Percentiles rank a stretch among this genome's conserved stretches.
phyloP scores from a whole-genome alignment of 2,329 filamentous ascomycete species.

The Xylaria sp. region DNA sequence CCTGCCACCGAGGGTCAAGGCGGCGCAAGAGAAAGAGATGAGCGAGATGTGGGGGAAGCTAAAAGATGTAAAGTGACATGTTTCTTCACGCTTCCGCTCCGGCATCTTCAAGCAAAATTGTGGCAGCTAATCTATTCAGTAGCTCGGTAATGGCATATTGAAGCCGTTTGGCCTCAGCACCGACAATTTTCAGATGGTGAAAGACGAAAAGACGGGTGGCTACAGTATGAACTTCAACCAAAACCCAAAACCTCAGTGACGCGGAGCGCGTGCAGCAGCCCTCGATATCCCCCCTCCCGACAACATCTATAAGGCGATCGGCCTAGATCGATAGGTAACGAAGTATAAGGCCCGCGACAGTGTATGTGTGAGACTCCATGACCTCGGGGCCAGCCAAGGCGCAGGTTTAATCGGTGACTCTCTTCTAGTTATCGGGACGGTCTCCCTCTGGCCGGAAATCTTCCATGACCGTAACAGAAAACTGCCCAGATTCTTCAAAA shows the following conservation, averaged over 20 bases:
- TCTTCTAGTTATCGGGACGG: background rate
- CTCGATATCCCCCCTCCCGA: background rate
- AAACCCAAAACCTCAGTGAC: conserved; percentile 38
- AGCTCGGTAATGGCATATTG: conserved; percentile 89
- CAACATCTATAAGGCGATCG: background rate
- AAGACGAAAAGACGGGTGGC: conserved; percentile 88
- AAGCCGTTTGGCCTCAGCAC: conserved; percentile 95
- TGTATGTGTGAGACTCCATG: background rate
- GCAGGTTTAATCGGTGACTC: background rate
- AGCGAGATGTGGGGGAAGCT: conserved; percentile 98
- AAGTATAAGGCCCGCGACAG: background rate
- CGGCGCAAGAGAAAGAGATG: conserved; percentile 87
- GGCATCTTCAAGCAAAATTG: background rate
- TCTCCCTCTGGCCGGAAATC: background rate
- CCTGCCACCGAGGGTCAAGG: conserved; percentile 76
- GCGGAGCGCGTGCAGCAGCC: background rate
- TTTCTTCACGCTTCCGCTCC: background rate
- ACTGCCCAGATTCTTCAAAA: background rate
- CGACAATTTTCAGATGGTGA: conserved; percentile 92
- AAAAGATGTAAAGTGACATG: conserved; percentile 70
- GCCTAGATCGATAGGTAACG: background rate
- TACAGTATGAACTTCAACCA: conserved; percentile 92
- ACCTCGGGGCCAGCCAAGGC: background rate
- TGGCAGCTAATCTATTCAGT: conserved; percentile 22
- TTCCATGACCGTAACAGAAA: background rate